Percentiles rank a stretch among this genome's conserved stretches.
Evolutionary conservation across 2,329 filamentous ascomycete species (phyloP).

Genomic region (Exophiala alcalophila): DNA sequence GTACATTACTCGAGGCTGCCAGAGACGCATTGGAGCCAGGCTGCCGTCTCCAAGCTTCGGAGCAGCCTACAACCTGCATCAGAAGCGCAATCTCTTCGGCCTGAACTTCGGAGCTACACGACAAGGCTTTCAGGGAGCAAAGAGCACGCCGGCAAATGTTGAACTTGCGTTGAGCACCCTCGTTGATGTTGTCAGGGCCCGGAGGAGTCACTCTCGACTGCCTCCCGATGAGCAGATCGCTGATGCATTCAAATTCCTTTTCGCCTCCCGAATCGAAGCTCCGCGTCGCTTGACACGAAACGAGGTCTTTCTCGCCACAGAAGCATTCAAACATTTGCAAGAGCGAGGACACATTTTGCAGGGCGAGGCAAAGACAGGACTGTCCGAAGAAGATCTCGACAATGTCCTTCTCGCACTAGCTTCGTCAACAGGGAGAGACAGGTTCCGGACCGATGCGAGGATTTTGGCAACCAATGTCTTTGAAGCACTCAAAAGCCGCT

Average conservation of each 20-base stretch:
- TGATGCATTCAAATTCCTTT: slow-evolving; percentile 63
- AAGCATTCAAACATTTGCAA: slow-evolving; percentile 62
- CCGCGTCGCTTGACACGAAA: slow-evolving; percentile 58
- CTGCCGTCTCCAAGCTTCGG: background rate
- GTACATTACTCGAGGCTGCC: slow-evolving; percentile 30
- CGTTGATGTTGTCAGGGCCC: slow-evolving; percentile 63
- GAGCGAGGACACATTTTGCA: slow-evolving; percentile 32
- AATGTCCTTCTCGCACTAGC: slow-evolving; percentile 41
- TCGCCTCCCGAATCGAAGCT: slow-evolving; percentile 53
- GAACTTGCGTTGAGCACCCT: slow-evolving; percentile 40
- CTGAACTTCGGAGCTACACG: slow-evolving; percentile 13
- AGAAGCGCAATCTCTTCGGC: slow-evolving; percentile 25
- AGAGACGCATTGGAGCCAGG: slow-evolving; percentile 5
- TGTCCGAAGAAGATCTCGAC: slow-evolving; percentile 41
- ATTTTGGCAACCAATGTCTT: slow-evolving; percentile 25
- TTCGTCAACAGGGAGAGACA: slow-evolving; percentile 23
- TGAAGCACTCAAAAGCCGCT: slow-evolving; percentile 20
- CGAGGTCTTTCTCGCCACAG: slow-evolving; percentile 61
- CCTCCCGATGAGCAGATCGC: slow-evolving; percentile 63
- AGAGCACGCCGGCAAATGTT: slow-evolving; percentile 23
- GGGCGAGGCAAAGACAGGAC: slow-evolving; percentile 37
- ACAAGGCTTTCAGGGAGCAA: slow-evolving; percentile 21
- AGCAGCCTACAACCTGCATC: slow-evolving; percentile 7
- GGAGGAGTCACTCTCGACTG: slow-evolving; percentile 61
- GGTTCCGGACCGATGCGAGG: slow-evolving; percentile 25